Evolutionary conservation across 2,329 filamentous ascomycete genomes (phyloP), one percentile per base, ranked within the genome.

Genomic region (Trichoderma simmonsii): DNA sequence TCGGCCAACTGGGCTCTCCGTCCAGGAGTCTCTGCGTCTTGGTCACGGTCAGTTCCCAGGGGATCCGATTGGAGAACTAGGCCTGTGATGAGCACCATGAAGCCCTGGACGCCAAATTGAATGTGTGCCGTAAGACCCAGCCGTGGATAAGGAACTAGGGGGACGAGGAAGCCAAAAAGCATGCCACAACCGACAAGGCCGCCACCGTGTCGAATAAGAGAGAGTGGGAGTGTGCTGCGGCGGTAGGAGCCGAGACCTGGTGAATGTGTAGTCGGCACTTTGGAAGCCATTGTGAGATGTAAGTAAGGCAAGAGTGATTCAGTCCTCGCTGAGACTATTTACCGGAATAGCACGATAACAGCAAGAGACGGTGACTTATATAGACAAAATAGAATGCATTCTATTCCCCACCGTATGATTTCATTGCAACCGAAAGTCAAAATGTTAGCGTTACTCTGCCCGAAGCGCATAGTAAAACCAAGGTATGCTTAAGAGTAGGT

Each of bases 151-250:
- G 71, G 71, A 24, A 61, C 69, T 6, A 72, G 8, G 12, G 71
- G 71, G 21, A 72, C 66, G n/a, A 66, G n/a, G 21, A 72, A 72
- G 71, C 71, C 71, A 24, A 72, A 72, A 3, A 72, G 60, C 30
- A 72, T 51, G 11, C 66, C 71, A 28, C 62, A 72, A 15, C 26
- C 60, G n/a, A 72, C 18, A 21, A 72, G 71, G 1, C 59, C 66
- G 18, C 43, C 32, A n/a, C 65, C 71, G 30, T 72, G 71, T 9
- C 71, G 71, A 18, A 72, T 34, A n/a, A 72, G 48, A n/a, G 57
- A 54, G 34, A 72, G 66, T 9, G 71, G 59, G 15, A 72, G 43
- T 7, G 9, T 72, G 28, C 48, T 70, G 63, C 51, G 26, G 34
- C 51, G 67, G 36, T n/a, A 43, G 7, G 67, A 39, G 14, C 1